Evolutionary conservation across 352 stramenopile genomes (phyloP).

Genomic region (Phytophthora podocarpi): DNA sequence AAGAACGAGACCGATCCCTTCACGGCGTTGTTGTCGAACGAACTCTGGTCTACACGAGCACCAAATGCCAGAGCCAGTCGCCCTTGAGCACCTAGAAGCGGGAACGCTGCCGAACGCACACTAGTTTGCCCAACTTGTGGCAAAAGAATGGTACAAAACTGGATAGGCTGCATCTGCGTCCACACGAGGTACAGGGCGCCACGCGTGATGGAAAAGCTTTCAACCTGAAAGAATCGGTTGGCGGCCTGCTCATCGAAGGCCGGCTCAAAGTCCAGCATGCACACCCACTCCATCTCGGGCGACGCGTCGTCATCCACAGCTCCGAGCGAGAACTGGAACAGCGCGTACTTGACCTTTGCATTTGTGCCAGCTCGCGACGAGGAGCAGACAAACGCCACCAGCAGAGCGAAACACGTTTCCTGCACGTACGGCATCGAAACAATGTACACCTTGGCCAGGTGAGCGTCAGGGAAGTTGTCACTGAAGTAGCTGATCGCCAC

Average conservation of each 20-base stretch:
- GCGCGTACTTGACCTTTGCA: slow-evolving; percentile 64
- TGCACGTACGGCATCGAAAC: slow-evolving; percentile 73
- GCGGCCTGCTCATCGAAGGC: slow-evolving; percentile 44
- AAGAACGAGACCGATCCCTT: slow-evolving; percentile 79
- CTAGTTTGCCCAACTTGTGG: slow-evolving; percentile 52
- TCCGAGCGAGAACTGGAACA: slow-evolving; percentile 69
- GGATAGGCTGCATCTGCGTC: slow-evolving; percentile 55
- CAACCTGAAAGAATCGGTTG: slow-evolving; percentile 60
- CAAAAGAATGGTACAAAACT: slow-evolving; percentile 71
- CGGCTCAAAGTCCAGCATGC: slow-evolving; percentile 72
- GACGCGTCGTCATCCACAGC: slow-evolving; percentile 29
- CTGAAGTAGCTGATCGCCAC: slow-evolving; percentile 77
- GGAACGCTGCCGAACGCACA: slow-evolving; percentile 63
- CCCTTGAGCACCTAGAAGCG: slow-evolving; percentile 65
- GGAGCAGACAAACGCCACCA: slow-evolving; percentile 76
- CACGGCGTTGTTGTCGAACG: slow-evolving; percentile 49
- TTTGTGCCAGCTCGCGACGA: slow-evolving; percentile 39
- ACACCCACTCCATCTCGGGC: slow-evolving; percentile 62
- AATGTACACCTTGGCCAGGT: slow-evolving; percentile 68
- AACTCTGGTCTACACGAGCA: slow-evolving; percentile 53
- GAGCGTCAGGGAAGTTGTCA: slow-evolving; percentile 59
- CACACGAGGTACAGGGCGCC: slow-evolving; percentile 77
- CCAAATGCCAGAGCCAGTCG: slow-evolving; percentile 61
- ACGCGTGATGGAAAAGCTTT: slow-evolving; percentile 64
- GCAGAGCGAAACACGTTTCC: slow-evolving; percentile 55